phyloP scores from a whole-genome alignment of 2,329 filamentous ascomycete genomes.

The Colletotrichum abscissum region DNA sequence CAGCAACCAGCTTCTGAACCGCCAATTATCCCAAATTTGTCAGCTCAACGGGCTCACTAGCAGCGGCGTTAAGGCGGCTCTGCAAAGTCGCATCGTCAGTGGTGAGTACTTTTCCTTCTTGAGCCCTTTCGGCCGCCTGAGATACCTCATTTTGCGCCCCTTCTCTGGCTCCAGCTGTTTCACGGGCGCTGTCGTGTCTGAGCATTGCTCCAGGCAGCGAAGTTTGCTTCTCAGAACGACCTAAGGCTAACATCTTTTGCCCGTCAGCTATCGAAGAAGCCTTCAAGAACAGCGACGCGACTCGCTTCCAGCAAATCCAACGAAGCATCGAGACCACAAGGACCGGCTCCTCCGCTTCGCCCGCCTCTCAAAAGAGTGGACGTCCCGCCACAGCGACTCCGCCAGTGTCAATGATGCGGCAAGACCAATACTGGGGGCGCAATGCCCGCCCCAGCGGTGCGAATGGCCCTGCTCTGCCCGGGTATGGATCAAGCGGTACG shows the following conservation, averaged over 20 bases:
- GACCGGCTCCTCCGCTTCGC: constrained; percentile 27
- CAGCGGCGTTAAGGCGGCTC: constrained; percentile 84
- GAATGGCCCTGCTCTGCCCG: constrained; percentile 11
- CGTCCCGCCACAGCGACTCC: constrained; percentile 18
- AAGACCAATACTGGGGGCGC: constrained; percentile 26
- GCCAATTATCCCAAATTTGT: constrained; percentile 81
- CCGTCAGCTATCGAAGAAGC: constrained; percentile 55
- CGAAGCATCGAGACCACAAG: constrained; percentile 50
- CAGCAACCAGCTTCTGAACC: constrained; percentile 60
- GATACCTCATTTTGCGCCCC: constrained; percentile 24
- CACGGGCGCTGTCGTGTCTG: neutral
- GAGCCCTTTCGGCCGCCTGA: constrained; percentile 39
- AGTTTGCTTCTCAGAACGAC: neutral
- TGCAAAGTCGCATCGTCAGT: constrained; percentile 81
- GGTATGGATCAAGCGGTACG: constrained; percentile 21
- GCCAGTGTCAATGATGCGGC: constrained; percentile 12
- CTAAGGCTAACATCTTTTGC: constrained; percentile 18
- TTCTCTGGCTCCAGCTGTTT: constrained; percentile 28
- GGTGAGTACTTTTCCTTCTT: constrained; percentile 65
- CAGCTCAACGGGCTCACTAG: constrained; percentile 78
- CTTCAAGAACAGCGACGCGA: constrained; percentile 48
- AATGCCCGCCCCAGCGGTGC: constrained; percentile 11
- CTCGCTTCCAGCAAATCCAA: constrained; percentile 56
- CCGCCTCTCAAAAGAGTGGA: constrained; percentile 22
- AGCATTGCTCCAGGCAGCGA: neutral